phyloP scores from a whole-genome alignment of 116 monocot genomes.

The Phalaenopsis hybrid region DNA sequence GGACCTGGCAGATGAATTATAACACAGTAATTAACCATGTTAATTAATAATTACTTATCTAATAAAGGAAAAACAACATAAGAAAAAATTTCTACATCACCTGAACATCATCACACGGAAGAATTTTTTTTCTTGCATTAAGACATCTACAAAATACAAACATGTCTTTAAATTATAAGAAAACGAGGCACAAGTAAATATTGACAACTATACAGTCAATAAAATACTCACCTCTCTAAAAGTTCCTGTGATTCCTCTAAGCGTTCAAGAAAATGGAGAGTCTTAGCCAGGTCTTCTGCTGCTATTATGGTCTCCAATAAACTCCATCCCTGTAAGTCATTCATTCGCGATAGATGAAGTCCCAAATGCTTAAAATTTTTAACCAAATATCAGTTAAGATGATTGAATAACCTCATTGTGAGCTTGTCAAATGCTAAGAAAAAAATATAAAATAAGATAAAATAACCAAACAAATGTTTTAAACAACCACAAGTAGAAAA shows the following conservation, averaged over 20 bases:
- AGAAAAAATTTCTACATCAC: background rate
- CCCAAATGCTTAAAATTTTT: background rate
- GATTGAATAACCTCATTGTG: background rate
- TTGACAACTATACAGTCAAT: background rate
- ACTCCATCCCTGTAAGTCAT: constrained; percentile 66
- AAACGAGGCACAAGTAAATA: constrained; percentile 2
- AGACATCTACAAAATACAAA: constrained; percentile 55
- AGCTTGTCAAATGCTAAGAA: background rate
- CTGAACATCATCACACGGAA: constrained; percentile 31
- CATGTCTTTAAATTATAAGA: background rate
- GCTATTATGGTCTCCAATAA: constrained; percentile 67
- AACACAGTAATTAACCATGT: too few relatives aligned
- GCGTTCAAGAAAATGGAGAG: constrained; percentile 62
- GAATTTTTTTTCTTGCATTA: constrained; percentile 48
- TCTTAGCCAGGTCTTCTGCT: constrained; percentile 70
- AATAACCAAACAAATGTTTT: too few relatives aligned
- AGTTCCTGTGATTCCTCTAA: constrained; percentile 66
- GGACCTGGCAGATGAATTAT: too few relatives aligned
- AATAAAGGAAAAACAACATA: background rate
- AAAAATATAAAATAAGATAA: background rate
- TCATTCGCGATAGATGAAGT: background rate
- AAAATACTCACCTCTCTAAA: constrained; percentile 46
- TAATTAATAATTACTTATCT: background rate
- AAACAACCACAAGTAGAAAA: too few relatives aligned
- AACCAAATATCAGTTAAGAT: background rate